A percentile compares a stretch with the other conserved stretches of the same genome.
phyloP scores from a whole-genome alignment of 2,329 filamentous ascomycete genomes.

The Colletotrichum costaricense region DNA sequence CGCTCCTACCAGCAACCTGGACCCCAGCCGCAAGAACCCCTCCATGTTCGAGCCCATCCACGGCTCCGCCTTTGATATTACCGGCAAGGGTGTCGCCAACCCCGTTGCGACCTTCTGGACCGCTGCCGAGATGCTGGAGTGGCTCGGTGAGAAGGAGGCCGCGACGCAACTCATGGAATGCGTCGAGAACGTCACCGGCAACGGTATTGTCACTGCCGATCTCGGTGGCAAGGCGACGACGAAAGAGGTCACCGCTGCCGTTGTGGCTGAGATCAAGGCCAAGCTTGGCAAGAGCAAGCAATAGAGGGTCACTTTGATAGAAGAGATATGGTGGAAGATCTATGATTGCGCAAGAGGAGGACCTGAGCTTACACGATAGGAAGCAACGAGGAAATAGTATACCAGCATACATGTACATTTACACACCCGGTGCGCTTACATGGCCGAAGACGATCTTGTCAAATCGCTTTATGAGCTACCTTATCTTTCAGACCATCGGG shows the following conservation, averaged over 20 bases:
- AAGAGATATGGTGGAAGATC: neutral
- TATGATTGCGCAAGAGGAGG: neutral
- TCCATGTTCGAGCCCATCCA: constrained; percentile 70
- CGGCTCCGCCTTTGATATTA: constrained; percentile 65
- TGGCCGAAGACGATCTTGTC: neutral
- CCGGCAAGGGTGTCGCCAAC: constrained; percentile 63
- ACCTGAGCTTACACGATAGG: neutral
- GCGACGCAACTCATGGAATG: constrained; percentile 57
- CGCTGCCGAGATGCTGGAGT: constrained; percentile 63
- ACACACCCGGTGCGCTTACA: neutral
- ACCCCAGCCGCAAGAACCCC: constrained; percentile 63
- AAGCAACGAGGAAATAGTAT: neutral
- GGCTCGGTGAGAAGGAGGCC: constrained; percentile 62
- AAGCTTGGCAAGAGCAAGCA: constrained; percentile 17
- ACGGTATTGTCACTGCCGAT: constrained; percentile 61
- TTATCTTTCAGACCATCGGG: no score
- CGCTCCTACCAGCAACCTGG: constrained; percentile 73
- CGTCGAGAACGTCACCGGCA: constrained; percentile 61
- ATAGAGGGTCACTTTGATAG: neutral
- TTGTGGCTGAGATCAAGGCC: constrained; percentile 29
- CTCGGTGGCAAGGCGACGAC: constrained; percentile 53
- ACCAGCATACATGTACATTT: neutral
- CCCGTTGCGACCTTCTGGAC: constrained; percentile 67
- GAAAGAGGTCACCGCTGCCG: constrained; percentile 33
- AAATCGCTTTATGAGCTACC: no score